A percentile compares a stretch with the other conserved stretches of the same genome.
Conservation (phyloP, 345 rosid genomes). For the Syzygium grande region DNA sequence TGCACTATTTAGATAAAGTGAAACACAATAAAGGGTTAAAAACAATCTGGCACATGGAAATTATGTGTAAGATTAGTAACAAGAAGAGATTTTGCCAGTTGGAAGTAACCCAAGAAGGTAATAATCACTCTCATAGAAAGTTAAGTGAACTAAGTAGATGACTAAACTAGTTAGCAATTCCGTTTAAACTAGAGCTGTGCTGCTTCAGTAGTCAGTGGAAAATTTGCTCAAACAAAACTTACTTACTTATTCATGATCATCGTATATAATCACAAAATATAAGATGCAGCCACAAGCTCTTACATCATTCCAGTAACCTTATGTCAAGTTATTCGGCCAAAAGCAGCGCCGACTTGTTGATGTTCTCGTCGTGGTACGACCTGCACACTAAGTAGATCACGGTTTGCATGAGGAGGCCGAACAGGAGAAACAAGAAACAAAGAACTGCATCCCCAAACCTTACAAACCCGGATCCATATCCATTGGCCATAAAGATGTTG, state of each 20-base stretch:
- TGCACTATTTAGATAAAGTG: background rate
- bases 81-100: background rate
- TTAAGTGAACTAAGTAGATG: background rate
- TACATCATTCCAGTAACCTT: background rate
- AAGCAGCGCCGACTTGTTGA: slow-evolving; percentile 34
- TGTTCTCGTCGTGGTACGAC: slow-evolving; percentile 35
- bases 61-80: background rate
- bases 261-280: background rate
- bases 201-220: background rate
- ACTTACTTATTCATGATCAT: background rate
- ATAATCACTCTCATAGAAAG: background rate
- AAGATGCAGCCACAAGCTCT: background rate
- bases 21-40: background rate
- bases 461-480: background rate
- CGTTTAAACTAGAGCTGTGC: background rate
- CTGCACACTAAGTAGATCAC: slow-evolving; percentile 52
- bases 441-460: slow-evolving; percentile 20
- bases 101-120: too few relatives aligned
- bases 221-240: background rate
- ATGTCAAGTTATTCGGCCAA: slow-evolving; percentile 16
- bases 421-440: slow-evolving; percentile 21
- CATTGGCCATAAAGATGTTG: background rate
- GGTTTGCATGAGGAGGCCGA: slow-evolving; percentile 30
- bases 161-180: background rate
- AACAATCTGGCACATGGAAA: background rate